A percentile compares a stretch with the other conserved stretches of the same genome.
These are phyloP conservation scores for Crotalaria pallida DNA, from an alignment of 306 rosid genomes.

Conservation along the genomic window DNA sequence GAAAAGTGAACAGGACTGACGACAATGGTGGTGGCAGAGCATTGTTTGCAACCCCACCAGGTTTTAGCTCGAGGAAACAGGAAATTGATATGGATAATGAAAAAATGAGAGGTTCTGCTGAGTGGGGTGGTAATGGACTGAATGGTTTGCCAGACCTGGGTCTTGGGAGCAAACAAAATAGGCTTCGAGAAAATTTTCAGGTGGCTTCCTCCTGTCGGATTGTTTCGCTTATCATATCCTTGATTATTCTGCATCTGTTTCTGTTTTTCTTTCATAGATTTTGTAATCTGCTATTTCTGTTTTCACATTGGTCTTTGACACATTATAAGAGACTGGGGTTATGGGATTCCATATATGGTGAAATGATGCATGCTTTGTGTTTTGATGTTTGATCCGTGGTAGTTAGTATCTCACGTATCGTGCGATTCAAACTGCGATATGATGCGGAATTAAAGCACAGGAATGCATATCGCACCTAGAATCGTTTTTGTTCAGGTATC, in stretches of 20 bases:
- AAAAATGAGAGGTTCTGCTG: conserved; percentile 49
- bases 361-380: not conserved
- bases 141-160: conserved; percentile 86
- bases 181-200: conserved; percentile 95
- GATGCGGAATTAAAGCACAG: too few relatives aligned
- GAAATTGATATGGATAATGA: conserved; percentile 52
- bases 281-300: not conserved
- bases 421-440: too few relatives aligned
- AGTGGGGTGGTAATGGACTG: conserved; percentile 84
- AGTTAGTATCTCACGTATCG: too few relatives aligned
- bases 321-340: not conserved
- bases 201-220: conserved; percentile 33
- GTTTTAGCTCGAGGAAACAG: conserved; percentile 61
- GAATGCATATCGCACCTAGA: too few relatives aligned
- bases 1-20: conserved; percentile 52
- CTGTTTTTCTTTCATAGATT: not conserved
- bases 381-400: not conserved
- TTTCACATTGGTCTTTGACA: not conserved
- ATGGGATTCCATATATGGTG: not conserved
- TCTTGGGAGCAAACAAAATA: conserved; percentile 76
- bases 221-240: not conserved
- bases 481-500: too few relatives aligned
- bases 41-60: conserved; percentile 63
- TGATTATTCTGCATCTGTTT: not conserved
- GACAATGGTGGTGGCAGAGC: conserved; percentile 49